Percentiles rank a stretch among this genome's conserved stretches.
Evolutionary conservation across 768 basidiomycete genomes (phyloP).

Genomic region (Pulveroboletus ravenelii): DNA sequence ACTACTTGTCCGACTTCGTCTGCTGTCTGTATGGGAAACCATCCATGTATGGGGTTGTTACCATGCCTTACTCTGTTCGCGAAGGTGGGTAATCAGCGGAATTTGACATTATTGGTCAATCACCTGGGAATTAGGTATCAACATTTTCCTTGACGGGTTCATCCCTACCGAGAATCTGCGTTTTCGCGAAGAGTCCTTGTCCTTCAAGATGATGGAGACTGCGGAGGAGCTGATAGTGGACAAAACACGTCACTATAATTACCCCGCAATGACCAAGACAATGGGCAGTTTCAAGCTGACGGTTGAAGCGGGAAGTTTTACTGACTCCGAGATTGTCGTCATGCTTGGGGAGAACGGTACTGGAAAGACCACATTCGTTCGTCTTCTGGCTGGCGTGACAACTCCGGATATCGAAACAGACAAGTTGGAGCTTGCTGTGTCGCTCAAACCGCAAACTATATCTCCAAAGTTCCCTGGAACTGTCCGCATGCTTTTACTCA

Average conservation of each 20-base stretch:
- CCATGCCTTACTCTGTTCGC: conserved; percentile 96
- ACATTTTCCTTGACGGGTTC: conserved; percentile 98
- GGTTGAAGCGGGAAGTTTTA: conserved; percentile 84
- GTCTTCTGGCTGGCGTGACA: conserved; percentile 87
- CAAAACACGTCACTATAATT: conserved; percentile 85
- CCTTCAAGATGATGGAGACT: conserved; percentile 97
- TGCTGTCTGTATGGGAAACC: conserved; percentile 98
- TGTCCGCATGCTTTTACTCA: conserved; percentile 91
- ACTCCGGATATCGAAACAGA: conserved; percentile 76
- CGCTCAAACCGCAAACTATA: conserved; percentile 97
- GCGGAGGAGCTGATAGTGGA: conserved; percentile 86
- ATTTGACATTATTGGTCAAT: conserved; percentile 1
- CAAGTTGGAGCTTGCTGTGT: conserved; percentile 80
- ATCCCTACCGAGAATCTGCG: conserved; percentile 98
- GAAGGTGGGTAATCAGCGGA: conserved; percentile 59
- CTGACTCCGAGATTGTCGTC: conserved; percentile 99
- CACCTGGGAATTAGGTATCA: conserved; percentile 64
- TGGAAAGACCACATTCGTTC: conserved; percentile 97
- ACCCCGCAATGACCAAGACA: conserved; percentile 97
- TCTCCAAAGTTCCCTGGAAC: conserved; percentile 96
- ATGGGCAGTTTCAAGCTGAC: conserved; percentile 94
- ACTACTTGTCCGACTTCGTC: conserved; percentile 97
- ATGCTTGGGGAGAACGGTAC: conserved; percentile 99
- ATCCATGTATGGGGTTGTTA: conserved; percentile 96
- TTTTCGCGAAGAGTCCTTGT: conserved; percentile 91